phyloP scores from a whole-genome alignment of 306 rosid genomes.

The Prunus fruticosa region DNA sequence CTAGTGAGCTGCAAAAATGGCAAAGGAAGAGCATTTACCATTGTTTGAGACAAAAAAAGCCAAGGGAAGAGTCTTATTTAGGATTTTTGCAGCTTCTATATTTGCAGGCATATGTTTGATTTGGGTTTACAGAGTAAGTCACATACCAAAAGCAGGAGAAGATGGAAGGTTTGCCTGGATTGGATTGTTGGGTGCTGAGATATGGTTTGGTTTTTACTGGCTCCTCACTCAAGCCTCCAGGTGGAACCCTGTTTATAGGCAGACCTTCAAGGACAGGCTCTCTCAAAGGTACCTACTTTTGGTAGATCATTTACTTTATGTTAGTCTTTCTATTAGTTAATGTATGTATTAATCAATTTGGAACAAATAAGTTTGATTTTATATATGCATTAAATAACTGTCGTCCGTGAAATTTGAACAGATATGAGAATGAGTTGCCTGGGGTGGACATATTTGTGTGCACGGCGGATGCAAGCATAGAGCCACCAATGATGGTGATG shows the following conservation, averaged over 20 bases:
- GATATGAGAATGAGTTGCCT: conserved; percentile 36
- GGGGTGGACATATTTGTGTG: conserved; percentile 46
- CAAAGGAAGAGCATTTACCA: conserved; percentile 18
- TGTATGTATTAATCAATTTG: too few species aligned
- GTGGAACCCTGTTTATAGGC: conserved; percentile 49
- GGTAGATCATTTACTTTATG: too few species aligned
- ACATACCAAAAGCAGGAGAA: conserved; percentile 22
- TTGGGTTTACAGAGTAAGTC: conserved; percentile 46
- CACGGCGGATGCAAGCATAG: conserved; percentile 38
- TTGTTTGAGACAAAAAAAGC: conserved; percentile 49
- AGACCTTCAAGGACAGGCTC: conserved; percentile 48
- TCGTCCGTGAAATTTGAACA: background rate
- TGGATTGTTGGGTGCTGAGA: conserved; percentile 53
- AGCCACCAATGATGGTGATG: conserved; percentile 42
- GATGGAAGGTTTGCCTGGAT: conserved; percentile 46
- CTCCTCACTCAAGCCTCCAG: conserved; percentile 50
- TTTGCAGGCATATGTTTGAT: conserved; percentile 45
- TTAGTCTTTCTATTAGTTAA: too few species aligned
- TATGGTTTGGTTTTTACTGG: conserved; percentile 76
- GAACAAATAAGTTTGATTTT: too few species aligned
- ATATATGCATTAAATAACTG: too few species aligned
- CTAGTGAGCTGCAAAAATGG: conserved; percentile 7
- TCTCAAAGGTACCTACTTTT: conserved; percentile 40
- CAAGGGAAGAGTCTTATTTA: conserved; percentile 32
- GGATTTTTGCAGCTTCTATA: conserved; percentile 40